Evolutionary conservation across 208 protist genomes (phyloP), one percentile per base, ranked within the genome.

Genomic region (Wallacemonas sp.): DNA sequence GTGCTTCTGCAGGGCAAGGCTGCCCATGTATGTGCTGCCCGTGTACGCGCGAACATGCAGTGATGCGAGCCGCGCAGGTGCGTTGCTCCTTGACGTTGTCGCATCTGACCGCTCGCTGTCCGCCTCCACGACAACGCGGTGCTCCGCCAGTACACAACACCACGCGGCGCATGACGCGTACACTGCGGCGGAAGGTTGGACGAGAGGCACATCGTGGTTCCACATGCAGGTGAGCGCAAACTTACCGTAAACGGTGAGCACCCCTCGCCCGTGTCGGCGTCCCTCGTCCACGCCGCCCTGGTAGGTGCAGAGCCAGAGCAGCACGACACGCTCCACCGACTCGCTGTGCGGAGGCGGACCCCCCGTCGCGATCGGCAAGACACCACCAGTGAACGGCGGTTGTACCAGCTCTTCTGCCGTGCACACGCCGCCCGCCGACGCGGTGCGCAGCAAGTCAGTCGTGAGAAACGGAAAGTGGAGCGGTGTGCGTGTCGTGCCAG

Each of bases 191-290:
- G 50, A 13, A 4, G 55, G 22, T 15, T 27, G 3, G 17, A 82
- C 36, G n/a, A 76, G 9, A n/a, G 76, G 76, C 8, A 38, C 42
- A 54, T 78, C 71, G 24, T 68, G 29, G 13, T 64, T 59, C 76
- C 76, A 82, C 10, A 27, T 2, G 42, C 76, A 82, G 3, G 48
- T 53, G 8, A 82, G 30, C 3, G 24, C 37, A 45, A 71, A 75
- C 12, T 63, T n/a, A 6, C 60, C 58, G 42, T 71, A 68, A 10
- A 82, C 71, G 4, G 63, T 69, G 1, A 82, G 76, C 19, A 41
- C 48, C 3, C 76, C 76, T 6, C 26, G 46, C 13, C 76, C 76
- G 12, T 71, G 44, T 3, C 71, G 66, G 30, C 32, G 55, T 26
- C 76, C 76, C 21, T 53, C 27, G 3, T 22, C 37, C 36, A 82